phyloP scores from a whole-genome alignment of 106 monocot species.

The Platanthera zijinensis region DNA sequence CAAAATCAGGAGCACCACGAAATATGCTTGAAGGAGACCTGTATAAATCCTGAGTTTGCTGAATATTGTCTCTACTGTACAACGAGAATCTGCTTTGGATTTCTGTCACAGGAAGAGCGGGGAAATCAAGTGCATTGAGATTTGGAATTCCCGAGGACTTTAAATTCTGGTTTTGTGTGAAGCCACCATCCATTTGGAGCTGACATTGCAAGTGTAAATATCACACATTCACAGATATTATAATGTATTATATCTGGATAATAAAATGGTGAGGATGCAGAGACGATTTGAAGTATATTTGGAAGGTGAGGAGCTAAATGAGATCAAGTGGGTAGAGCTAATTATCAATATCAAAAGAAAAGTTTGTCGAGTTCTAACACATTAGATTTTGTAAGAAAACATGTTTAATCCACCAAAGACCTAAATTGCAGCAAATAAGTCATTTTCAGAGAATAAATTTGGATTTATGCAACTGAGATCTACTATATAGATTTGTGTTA shows the following conservation, averaged over 20 bases:
- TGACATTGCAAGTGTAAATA: constrained; percentile 20
- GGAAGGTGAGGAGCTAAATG: neutral
- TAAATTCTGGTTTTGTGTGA: constrained; percentile 42
- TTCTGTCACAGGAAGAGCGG: constrained; percentile 32
- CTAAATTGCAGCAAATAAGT: no score
- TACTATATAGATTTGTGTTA: no score
- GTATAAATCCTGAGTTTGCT: constrained; percentile 22
- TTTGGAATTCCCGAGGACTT: constrained; percentile 39
- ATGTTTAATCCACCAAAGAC: no score
- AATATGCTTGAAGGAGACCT: constrained; percentile 32
- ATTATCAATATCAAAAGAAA: no score
- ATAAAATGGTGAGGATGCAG: neutral
- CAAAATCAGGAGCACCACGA: constrained; percentile 42
- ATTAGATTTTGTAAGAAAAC: neutral
- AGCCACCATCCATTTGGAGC: constrained; percentile 57
- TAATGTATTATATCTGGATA: neutral
- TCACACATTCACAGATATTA: neutral
- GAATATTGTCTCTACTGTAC: constrained; percentile 21
- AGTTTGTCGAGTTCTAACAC: neutral
- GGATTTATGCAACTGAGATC: no score
- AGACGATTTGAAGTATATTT: neutral
- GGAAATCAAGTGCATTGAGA: constrained; percentile 38
- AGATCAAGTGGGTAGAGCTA: neutral
- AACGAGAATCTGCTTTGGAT: constrained; percentile 35
- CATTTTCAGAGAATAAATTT: no score